A percentile compares a stretch with the other conserved stretches of the same genome.
phyloP scores from a whole-genome alignment of 164 flowering plant genomes.

The Chloranthus sessilifolius region DNA sequence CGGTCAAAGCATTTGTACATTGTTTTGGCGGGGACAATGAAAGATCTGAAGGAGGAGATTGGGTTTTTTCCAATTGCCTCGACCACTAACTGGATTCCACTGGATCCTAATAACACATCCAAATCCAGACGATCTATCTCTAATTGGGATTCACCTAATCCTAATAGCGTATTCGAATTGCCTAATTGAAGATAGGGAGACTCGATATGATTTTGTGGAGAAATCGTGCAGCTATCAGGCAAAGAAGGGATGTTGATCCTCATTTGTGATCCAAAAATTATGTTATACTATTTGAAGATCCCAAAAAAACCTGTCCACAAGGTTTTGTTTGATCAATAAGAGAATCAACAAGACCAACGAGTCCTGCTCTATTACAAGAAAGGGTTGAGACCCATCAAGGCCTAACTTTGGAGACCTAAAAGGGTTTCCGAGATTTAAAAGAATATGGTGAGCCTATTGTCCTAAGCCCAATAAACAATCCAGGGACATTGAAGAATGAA shows the following conservation, averaged over 20 bases:
- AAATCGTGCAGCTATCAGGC: slow-evolving; percentile 39
- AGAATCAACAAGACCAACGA: slow-evolving; percentile 75
- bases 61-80: slow-evolving; percentile 27
- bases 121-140: no score
- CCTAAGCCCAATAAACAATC: slow-evolving; percentile 61
- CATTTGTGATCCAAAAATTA: slow-evolving; percentile 55
- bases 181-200: slow-evolving; percentile 26
- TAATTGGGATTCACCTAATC: no score
- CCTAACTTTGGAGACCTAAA: slow-evolving; percentile 37
- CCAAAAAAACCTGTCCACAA: slow-evolving; percentile 28
- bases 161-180: no score
- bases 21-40: slow-evolving; percentile 18
- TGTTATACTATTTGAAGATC: slow-evolving; percentile 39
- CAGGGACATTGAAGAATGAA: slow-evolving; percentile 57
- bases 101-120: slow-evolving; percentile 44
- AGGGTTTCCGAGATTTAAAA: slow-evolving; percentile 41
- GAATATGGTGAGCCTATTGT: slow-evolving; percentile 47
- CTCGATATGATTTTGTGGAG: slow-evolving; percentile 21
- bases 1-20: no score
- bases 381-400: slow-evolving; percentile 36
- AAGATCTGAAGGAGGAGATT: slow-evolving; percentile 45
- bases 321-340: slow-evolving; percentile 36
- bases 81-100: slow-evolving; percentile 32
- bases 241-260: slow-evolving; percentile 31
- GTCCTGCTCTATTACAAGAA: slow-evolving; percentile 56